Base-by-base conservation (phyloP, 2,329 filamentous ascomycete genomes). In the Colletotrichum sp. region DNA sequence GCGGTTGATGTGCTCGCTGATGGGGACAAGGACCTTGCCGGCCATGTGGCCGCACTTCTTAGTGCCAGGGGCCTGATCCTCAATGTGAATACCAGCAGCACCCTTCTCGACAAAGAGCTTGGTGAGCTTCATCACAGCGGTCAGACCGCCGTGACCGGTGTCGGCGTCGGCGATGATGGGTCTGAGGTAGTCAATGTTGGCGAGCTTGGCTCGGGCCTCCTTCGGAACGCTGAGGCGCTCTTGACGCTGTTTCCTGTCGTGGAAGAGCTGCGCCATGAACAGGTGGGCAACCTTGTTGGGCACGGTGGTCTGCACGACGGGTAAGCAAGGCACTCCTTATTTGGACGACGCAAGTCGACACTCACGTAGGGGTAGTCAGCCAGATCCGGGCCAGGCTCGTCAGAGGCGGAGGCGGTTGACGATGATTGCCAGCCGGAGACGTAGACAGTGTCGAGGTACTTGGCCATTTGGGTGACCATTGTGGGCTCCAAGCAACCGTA, bases 21-120 rank as follows among this genome's bases (percentile, higher is more conserved):
- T 97, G 66, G 97, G 97, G 68, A 99, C 97, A 76, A 99, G 90
- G 58, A 98, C 97, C 88, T 98, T 98, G 82, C 97, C 97, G 79
- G 97, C 97, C 97, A 98, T 98, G 88, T 98, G 97, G 78, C 97
- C 97, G 85, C 97, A 99, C 91, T 99, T 99, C 92, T 99, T 99
- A 65, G 97, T 98, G 70, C 97, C 97, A 4, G 97, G 96, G 5
- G 97, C 96, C 87, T 98, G 97, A 84, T 99, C 97, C 87, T 99
- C 97, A 80, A 99, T 98, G 87, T 99, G 97, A 82, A 99, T 98
- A 79, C 97, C 97, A 56, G 97, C 97, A 61, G 97, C 97, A 80
- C 97, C 97, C 86, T 96, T 96, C 89, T 99, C 97, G 78, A 98
- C 88, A 85, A 99, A 98, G 73, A 98, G 92, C 90, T 98, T 98